Percentiles rank a stretch among this genome's conserved stretches.
phyloP scores from a whole-genome alignment of 225 moss, liverwort and hornwort genomes.

The Physcomitrium patens region DNA sequence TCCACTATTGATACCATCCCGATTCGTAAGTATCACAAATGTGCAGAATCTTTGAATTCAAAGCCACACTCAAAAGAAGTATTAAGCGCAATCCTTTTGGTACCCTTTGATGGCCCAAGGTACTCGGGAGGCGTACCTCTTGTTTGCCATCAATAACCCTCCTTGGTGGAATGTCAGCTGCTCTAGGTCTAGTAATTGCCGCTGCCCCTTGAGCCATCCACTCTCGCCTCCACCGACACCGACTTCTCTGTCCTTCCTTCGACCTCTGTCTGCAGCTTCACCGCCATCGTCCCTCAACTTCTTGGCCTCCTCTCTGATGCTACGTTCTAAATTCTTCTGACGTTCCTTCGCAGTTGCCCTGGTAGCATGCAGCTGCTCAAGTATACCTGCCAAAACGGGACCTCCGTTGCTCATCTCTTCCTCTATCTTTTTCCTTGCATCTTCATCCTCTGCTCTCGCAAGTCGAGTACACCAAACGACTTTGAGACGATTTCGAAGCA shows the following conservation, averaged over 20 bases:
- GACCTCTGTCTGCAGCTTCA: conserved; percentile 67
- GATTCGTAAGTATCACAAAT: background rate
- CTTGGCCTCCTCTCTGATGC: conserved; percentile 93
- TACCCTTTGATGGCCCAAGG: background rate
- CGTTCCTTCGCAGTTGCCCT: conserved; percentile 94
- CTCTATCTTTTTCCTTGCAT: conserved; percentile 85
- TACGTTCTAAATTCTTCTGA: conserved; percentile 86
- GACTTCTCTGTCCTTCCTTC: conserved; percentile 70
- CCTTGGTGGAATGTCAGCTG: conserved; percentile 93
- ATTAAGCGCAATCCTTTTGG: background rate
- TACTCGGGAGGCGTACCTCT: conserved; percentile 43
- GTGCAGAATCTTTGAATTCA: background rate
- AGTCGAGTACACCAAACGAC: conserved; percentile 96
- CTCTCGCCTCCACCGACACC: conserved; percentile 74
- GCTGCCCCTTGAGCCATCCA: conserved; percentile 95
- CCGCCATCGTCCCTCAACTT: conserved; percentile 91
- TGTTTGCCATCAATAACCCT: conserved; percentile 94
- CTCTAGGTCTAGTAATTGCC: conserved; percentile 87
- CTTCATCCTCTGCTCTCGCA: conserved; percentile 92
- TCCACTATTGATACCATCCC: background rate
- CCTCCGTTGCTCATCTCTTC: conserved; percentile 90
- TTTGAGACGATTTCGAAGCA: conserved; percentile 91
- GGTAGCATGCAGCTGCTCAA: conserved; percentile 94
- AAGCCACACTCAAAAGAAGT: background rate
- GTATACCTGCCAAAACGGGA: conserved; percentile 71